Evolutionary conservation across 805 yeast species (phyloP), one percentile per base, ranked within the genome.

Genomic region (Sugiyamaella marilandica): DNA sequence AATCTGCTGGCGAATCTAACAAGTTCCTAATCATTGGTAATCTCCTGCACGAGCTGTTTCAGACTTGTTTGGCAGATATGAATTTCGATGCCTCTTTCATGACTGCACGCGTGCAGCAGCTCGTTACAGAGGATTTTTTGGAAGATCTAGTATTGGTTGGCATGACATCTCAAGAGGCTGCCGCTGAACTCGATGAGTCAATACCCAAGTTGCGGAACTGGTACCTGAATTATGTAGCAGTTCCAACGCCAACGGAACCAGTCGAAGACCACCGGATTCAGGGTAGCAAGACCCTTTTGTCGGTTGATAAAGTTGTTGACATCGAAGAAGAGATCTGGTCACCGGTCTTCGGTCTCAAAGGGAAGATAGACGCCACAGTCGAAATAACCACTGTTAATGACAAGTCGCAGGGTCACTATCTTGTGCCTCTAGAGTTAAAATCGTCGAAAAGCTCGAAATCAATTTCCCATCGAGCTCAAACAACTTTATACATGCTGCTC

Each of bases 251-350:
- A 37, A 10, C 34, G 9, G 13, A 57, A 7, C 49, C 59, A 10
- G 53, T 52, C 21, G 14, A 43, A 34, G 58, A 51, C 24, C 61
- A 62, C 39, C 55, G 64, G 21, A 47, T 49, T 14, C 50, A 56
- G 19, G 65, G 61, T n/a, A 68, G 69, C 19, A 65, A 69, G 11
- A 66, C 78, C 1, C 69, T 70, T 10, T 72, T 83, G 41, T 73
- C 84, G 0, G 81, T 86, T 0, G 73, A 80, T 13, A 82, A 84
- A 53, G 78, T 90, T 8, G 71, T 88, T 33, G 96, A 87, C 62
- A 80, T 88, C 9, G 99, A 94, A 67, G 97, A 94, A 62, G 86
- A 83, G 60, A 84, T 94, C 11, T 83, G 95, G 89, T 88, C 97
- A 0, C 96, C 97, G 0, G 77, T 80, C 64, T 90, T 79, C 70